Percentiles rank a stretch among this genome's conserved stretches.
phyloP scores from a whole-genome alignment of 495 filamentous ascomycete species.

The Penicillium maclennaniae region DNA sequence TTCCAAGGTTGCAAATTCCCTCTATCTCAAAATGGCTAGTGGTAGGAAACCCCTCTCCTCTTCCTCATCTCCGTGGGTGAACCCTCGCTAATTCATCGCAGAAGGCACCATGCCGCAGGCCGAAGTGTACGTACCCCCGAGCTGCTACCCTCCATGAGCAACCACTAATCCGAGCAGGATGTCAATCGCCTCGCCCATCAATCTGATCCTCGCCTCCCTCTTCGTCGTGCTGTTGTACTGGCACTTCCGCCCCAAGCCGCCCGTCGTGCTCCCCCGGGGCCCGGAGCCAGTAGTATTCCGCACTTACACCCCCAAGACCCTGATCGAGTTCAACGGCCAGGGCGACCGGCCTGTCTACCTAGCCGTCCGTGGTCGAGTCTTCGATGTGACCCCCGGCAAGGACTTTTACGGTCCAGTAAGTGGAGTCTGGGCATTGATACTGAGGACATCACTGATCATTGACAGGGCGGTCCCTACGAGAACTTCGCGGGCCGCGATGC shows the following conservation, averaged over 20 bases:
- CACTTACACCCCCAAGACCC: slow-evolving; percentile 81
- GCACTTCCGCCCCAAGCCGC: slow-evolving; percentile 58
- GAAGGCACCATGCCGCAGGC: slow-evolving; percentile 16
- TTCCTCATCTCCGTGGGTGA: not conserved
- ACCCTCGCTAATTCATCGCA: not conserved
- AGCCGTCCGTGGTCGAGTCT: slow-evolving; percentile 78
- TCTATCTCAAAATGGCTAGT: slow-evolving; percentile 8
- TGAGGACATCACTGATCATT: slow-evolving; percentile 8
- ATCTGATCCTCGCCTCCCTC: slow-evolving; percentile 67
- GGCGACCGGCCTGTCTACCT: slow-evolving; percentile 74
- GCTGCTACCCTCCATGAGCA: not conserved
- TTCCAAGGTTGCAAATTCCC: not conserved
- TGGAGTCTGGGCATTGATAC: not conserved
- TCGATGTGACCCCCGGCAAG: slow-evolving; percentile 78
- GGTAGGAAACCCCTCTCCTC: not conserved
- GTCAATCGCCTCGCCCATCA: slow-evolving; percentile 71
- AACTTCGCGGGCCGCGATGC: slow-evolving; percentile 96
- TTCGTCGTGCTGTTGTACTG: slow-evolving; percentile 67
- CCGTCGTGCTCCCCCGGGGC: slow-evolving; percentile 59
- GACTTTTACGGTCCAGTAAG: slow-evolving; percentile 84
- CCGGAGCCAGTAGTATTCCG: slow-evolving; percentile 79
- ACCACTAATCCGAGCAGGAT: slow-evolving; percentile 34
- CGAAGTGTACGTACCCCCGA: slow-evolving; percentile 20
- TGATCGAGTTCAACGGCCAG: slow-evolving; percentile 83
- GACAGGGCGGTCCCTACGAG: slow-evolving; percentile 75